Base-by-base conservation (phyloP, 495 filamentous ascomycete genomes). In the Lasiosphaeria miniovina region DNA sequence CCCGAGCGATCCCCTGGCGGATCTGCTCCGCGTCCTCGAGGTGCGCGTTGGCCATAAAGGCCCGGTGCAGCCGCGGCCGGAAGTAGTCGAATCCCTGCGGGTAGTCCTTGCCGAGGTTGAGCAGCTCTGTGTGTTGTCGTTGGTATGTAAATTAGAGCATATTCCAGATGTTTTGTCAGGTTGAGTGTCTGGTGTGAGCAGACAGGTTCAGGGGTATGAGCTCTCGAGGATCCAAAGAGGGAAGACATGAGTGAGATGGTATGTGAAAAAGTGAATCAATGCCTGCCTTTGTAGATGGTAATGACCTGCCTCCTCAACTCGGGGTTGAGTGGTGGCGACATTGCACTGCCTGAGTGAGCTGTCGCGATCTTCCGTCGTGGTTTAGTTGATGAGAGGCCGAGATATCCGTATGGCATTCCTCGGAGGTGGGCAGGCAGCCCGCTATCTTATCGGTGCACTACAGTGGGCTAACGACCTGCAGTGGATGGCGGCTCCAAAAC, bases 11-110 rank as follows among this genome's bases (percentile, higher is more conserved):
- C 0, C 84, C 91, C 63, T 87, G 78, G 51, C 78, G 77, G 43
- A 98, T 96, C 62, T 90, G 74, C 7, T 81, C 84, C 41, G 91
- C 86, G 68, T 96, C 86, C 14, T 76, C 77, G 14, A 97, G 65
- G 60, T 80, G 70, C 1, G 86, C 81, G 51, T 96, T 90, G 49
- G 82, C 82, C 61, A 84, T 80, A 73, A 98, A 98, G 3, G 94
- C 94, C 49, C 84, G 81, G 74, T 96, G 93, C 11, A 97, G 77
- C 24, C 92, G 83, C 14, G 83, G 81, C 14, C 86, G 81, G 74
- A 95, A 98, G 72, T 90, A 98, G 43, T 81, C 73, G 68, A 89
- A 96, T 15, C 95, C 95, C 35, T 88, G 78, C 8, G 95, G 94
- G 70, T 98, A 98, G 41, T 92, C 87, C 33, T 86, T 83, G 50